Evolutionary conservation across 1,284 basidiomycete genomes (phyloP), one percentile per base, ranked within the genome.

Genomic region (Marasmius sp.): DNA sequence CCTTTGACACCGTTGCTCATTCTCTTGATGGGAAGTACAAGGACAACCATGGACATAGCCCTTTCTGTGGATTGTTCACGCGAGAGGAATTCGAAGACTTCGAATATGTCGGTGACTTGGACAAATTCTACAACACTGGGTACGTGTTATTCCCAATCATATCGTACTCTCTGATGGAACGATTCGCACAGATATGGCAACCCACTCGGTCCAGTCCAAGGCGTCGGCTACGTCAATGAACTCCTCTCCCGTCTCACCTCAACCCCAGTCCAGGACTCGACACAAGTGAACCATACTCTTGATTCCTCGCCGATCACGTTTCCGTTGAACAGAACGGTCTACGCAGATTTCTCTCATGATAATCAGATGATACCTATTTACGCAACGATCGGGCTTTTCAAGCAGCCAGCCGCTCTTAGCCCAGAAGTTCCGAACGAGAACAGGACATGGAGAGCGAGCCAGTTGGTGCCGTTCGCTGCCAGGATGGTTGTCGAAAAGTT

Each of bases 141-240:
- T 92, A 69, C 60, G 84, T 73, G 0, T 20, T 48, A 39, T 12
- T 57, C 39, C 49, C 34, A 36, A 58, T 57, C 12, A 33, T 16
- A 45, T 27, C 27, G 5, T 54, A 27, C 7, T 14, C 61, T 61
- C 64, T 39, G 54, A 18, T 7, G 33, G 12, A 43, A 5, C 6
- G 20, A 22, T 36, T 43, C 43, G 18, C 62, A 38, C 60, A 90
- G 88, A 20, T 86, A 91, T 65, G 91, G 91, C 6, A 83, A 86
- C 65, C 66, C 73, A 0, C 79, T 91, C 2, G 92, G 91, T 0
- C 85, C 78, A 2, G 85, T 92, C 1, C 90, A 92, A 72, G 91
- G 90, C 49, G 89, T 93, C 6, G 93, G 93, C 4, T 95, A 89
- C 70, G 77, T 92, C 67, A 94, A 94, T 71, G 93, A 95, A 73